Conservation (phyloP, 2,329 filamentous ascomycete genomes). For the Colletotrichum caudatum region DNA sequence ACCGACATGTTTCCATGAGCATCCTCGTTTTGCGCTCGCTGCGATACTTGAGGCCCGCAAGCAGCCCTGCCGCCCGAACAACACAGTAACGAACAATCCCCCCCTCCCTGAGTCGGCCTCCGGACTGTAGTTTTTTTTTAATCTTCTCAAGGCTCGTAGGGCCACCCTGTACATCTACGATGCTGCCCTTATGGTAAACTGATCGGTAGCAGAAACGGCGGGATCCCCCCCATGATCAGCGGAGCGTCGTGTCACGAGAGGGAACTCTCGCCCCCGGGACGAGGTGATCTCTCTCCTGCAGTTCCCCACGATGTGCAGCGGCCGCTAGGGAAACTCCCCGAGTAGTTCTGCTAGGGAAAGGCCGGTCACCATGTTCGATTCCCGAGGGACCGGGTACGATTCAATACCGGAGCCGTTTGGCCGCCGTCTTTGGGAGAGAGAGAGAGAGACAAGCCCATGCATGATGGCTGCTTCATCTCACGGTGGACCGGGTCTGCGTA, state of each 20-base stretch:
- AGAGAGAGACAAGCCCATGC: not conserved
- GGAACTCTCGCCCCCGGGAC: not conserved
- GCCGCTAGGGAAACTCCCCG: conserved; percentile 24
- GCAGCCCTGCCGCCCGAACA: not conserved
- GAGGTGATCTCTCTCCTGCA: conserved; percentile 4
- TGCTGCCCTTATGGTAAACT: not conserved
- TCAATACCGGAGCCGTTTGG: too few relatives aligned
- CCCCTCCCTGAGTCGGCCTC: not conserved
- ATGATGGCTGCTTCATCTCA: not conserved
- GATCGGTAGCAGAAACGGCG: conserved; percentile 4
- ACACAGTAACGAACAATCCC: not conserved
- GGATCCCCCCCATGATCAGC: conserved; percentile 28
- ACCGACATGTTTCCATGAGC: not conserved
- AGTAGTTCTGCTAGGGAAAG: not conserved
- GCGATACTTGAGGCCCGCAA: not conserved
- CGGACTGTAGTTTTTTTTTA: not conserved
- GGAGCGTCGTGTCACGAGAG: conserved; percentile 17
- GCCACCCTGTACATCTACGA: not conserved
- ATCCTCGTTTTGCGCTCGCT: not conserved
- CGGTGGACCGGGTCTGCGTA: not conserved
- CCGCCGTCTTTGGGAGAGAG: too few relatives aligned
- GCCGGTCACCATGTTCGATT: conserved; percentile 3
- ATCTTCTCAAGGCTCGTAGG: not conserved
- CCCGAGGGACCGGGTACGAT: conserved; percentile 12
- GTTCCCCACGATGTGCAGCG: conserved; percentile 11